Base-by-base conservation (phyloP, 495 filamentous ascomycete genomes). In the Penicillium samsonianum region DNA sequence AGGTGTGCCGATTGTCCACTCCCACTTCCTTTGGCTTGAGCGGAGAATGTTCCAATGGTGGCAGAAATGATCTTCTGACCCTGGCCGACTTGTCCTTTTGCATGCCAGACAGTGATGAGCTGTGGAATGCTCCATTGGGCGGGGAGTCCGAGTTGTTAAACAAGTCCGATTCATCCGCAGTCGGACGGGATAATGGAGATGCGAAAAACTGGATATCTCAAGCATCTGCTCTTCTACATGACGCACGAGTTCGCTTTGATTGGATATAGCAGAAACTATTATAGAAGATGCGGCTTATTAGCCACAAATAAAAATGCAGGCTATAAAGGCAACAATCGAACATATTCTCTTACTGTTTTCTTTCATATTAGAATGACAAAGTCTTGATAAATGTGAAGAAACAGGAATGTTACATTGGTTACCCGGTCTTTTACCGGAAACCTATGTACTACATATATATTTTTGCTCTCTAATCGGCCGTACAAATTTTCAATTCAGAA, bases 81-180 rank as follows among this genome's bases (percentile, higher is more conserved):
- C 37, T 63, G 10, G 40, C 56, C 2, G 60, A 65, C 20, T 41
- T 65, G 50, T n/a, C 17, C 10, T 65, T 65, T 40, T 51, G 57
- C 30, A 43, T 65, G 45, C 63, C 63, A 8, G 60, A 65, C 16
- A 63, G 60, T 17, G 63, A 65, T 46, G 56, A 62, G 17, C 16
- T 55, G 7, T 65, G 63, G 63, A 54, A 63, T 47, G 59, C 55
- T 47, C 35, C 57, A 22, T 23, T 31, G 19, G 30, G 31, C 5
- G 4, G 6, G 10, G 51, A 28, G 17, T 7, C 52, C 5, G 47
- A 46, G 5, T 26, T 55, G 3, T n/a, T 56, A 8, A 45, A 20
- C 17, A 38, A 26, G 12, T 14, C 19, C n/a, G 44, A 16, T 40
- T 53, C 10, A 2, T 35, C 20, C 5, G 31, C 57, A 43, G 43